phyloP scores from a whole-genome alignment of 2,329 filamentous ascomycete genomes.

The Cytospora piceae region DNA sequence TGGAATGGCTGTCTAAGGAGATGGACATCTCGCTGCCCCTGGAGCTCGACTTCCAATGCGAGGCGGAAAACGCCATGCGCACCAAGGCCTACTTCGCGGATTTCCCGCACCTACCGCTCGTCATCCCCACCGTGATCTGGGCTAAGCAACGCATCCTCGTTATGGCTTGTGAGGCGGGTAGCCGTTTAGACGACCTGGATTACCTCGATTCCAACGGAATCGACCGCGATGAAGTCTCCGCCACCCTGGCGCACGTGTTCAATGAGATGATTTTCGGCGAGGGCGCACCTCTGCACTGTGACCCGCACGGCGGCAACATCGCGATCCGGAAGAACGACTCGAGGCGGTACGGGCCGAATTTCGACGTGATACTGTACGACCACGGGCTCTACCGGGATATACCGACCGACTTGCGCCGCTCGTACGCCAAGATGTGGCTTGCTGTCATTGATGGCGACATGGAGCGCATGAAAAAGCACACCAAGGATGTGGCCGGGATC shows the following conservation, averaged over 20 bases:
- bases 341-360: conserved; percentile 68
- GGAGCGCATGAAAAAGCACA: conserved; percentile 82
- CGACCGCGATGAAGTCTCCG: conserved; percentile 93
- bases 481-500: conserved; percentile 86
- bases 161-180: conserved; percentile 90
- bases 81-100: conserved; percentile 80
- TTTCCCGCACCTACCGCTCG: conserved; percentile 74
- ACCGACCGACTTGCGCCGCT: conserved; percentile 73
- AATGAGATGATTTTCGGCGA: conserved; percentile 99
- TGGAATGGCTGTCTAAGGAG: conserved; percentile 93
- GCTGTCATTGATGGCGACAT: conserved; percentile 92
- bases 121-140: conserved; percentile 91
- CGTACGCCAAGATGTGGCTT: conserved; percentile 96
- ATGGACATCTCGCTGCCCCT: conserved; percentile 90
- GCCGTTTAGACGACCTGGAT: conserved; percentile 83
- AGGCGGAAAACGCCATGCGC: conserved; percentile 81
- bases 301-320: conserved; percentile 95
- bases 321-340: conserved; percentile 79
- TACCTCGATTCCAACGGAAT: conserved; percentile 87
- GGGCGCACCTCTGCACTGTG: conserved; percentile 88
- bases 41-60: conserved; percentile 86
- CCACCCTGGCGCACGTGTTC: conserved; percentile 87
- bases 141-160: conserved; percentile 87
- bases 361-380: conserved; percentile 95
- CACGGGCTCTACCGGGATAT: conserved; percentile 97